phyloP scores from a whole-genome alignment of 2,329 filamentous ascomycete species.

The Aspergillus jensenii region DNA sequence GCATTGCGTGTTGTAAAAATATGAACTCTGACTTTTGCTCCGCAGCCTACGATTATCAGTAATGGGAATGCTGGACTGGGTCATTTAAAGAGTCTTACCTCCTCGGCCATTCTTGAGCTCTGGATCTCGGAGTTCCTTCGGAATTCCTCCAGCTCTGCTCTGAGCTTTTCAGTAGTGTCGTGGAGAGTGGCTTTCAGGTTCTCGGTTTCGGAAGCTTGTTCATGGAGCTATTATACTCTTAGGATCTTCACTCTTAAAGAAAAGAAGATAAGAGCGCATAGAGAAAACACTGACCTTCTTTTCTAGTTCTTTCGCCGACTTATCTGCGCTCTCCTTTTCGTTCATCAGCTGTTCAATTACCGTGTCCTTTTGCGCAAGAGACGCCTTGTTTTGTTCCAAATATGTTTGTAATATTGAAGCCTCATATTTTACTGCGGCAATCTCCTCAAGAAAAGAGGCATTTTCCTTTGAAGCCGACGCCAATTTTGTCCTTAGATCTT shows the following conservation, averaged over 20 bases:
- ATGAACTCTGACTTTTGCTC: slow-evolving; percentile 27
- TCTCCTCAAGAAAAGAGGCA: slow-evolving; percentile 21
- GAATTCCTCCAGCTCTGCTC: slow-evolving; percentile 20
- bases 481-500: slow-evolving; percentile 20
- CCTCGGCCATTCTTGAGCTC: slow-evolving; percentile 13
- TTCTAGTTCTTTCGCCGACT: slow-evolving; percentile 18
- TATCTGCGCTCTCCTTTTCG: slow-evolving; percentile 21
- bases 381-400: slow-evolving; percentile 20
- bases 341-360: slow-evolving; percentile 24
- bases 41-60: slow-evolving; percentile 17
- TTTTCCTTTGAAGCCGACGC: slow-evolving; percentile 26
- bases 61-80: not conserved
- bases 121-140: slow-evolving; percentile 23
- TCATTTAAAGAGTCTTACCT: not conserved
- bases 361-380: slow-evolving; percentile 25
- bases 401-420: slow-evolving; percentile 21
- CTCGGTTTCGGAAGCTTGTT: slow-evolving; percentile 23
- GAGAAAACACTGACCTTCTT: slow-evolving; percentile 21
- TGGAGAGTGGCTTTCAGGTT: slow-evolving; percentile 21
- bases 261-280: not conserved
- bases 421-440: slow-evolving; percentile 25
- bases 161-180: slow-evolving; percentile 21
- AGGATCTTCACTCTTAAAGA: not conserved
- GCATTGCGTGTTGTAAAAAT: slow-evolving; percentile 26
- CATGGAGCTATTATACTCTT: slow-evolving; percentile 22